Evolutionary conservation across 2,329 filamentous ascomycete genomes (phyloP).

Genomic region (Thielaviopsis populi): DNA sequence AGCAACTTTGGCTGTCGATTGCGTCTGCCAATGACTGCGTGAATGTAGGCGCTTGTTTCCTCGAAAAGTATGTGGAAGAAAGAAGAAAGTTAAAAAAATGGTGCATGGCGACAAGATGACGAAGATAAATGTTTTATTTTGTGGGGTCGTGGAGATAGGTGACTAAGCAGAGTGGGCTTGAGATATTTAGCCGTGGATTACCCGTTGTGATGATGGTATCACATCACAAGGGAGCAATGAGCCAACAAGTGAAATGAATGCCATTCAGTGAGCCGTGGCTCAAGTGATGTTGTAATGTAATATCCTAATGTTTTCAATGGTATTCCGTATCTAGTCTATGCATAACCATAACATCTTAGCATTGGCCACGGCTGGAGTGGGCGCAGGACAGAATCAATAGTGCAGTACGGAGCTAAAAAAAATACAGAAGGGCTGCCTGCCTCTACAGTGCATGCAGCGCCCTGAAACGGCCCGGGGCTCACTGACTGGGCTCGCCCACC

Average conservation of each 20-base stretch:
- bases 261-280: not conserved
- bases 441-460: not conserved
- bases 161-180: conserved; percentile 11
- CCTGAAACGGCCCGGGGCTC: not conserved
- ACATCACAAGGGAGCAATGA: not conserved
- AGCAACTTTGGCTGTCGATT: not conserved
- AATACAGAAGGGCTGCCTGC: not conserved
- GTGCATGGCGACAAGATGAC: not conserved
- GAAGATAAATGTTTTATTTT: conserved; percentile 11
- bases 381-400: not conserved
- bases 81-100: not conserved
- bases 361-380: not conserved
- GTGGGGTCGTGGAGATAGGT: conserved; percentile 7
- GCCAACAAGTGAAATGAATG: not conserved
- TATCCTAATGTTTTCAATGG: not conserved
- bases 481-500: not conserved
- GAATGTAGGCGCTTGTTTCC: not conserved
- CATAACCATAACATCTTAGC: not conserved
- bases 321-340: no score
- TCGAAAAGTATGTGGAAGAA: not conserved
- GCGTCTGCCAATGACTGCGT: not conserved
- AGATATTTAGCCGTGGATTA: conserved; percentile 2
- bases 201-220: not conserved
- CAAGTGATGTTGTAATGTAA: not conserved
- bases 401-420: not conserved